Evolutionary conservation across 495 filamentous ascomycete genomes (phyloP), one percentile per base, ranked within the genome.

Genomic region (Xylaria acuta): DNA sequence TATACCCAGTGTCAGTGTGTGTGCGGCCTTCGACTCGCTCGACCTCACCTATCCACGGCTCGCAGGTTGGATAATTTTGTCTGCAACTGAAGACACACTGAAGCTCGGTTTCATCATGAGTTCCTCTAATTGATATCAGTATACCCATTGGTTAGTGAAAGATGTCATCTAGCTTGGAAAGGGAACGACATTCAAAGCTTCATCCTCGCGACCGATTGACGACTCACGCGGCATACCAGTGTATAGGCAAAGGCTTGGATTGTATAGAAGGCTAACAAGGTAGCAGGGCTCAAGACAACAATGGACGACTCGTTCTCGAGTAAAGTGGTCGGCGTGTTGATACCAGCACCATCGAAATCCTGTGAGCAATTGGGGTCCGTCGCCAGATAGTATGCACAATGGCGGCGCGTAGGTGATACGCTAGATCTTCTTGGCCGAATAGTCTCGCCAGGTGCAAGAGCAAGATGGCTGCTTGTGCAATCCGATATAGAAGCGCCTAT

Each of bases 241-340:
- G 56, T 30, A n/a, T 38, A 22, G 56, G 32, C 32, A 1, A 34
- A 38, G 32, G 16, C 18, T n/a, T 60, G 5, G 25, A 89, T 86
- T 80, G 90, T 82, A 79, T 88, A 90, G 77, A 90, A 88, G 76
- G 89, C 88, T 34, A 84, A 81, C 88, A 88, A 90, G 58, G 80
- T 81, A 41, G 88, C 83, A 78, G 89, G 88, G 75, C 90, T 90
- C 22, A 86, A 79, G 54, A 90, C 74, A 32, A 89, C 86, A 69
- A 90, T 84, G 62, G 87, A 87, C 34, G 83, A 86, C 75, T 90
- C 88, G 27, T 77, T 79, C 32, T 72, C 2, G 41, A 1, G 83
- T 12, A 88, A 78, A 6, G 68, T 66, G 69, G 86, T n/a, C 83
- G 0, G 84, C 86, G 30, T 88, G 88, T 78, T 84, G 73, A 90